These are phyloP conservation scores for Pichia gijzeniarum DNA, from an alignment of 805 yeast species.

Conservation along the genomic window DNA sequence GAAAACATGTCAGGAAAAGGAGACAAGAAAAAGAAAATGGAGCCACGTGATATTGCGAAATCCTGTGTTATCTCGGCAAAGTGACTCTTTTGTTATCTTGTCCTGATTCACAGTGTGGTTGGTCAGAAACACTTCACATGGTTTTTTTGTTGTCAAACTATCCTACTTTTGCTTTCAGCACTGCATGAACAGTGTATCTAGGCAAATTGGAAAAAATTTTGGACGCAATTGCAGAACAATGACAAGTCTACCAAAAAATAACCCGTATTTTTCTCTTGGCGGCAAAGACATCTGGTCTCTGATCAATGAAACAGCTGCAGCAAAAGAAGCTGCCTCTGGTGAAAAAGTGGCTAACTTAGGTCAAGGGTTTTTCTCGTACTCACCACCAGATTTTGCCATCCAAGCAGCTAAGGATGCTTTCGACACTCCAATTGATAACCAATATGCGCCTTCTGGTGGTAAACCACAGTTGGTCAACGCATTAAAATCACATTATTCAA, in stretches of 20 bases:
- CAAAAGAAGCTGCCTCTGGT: constrained; percentile 62
- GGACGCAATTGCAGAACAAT: constrained; percentile 2
- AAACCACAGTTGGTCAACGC: constrained; percentile 69
- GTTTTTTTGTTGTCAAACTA: no score
- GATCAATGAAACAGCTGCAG: constrained; percentile 92
- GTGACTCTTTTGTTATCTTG: background rate
- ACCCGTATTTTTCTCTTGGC: constrained; percentile 63
- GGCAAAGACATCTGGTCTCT: constrained; percentile 92
- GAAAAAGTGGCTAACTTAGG: constrained; percentile 83
- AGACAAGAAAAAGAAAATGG: no score
- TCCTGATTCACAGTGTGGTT: background rate
- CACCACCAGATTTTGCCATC: constrained; percentile 91
- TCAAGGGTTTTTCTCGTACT: constrained; percentile 94
- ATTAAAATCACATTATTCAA: constrained; percentile 63
- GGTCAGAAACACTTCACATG: no score
- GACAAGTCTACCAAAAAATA: constrained; percentile 38
- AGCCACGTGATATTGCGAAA: background rate
- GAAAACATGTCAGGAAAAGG: no score
- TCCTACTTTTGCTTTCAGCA: no score
- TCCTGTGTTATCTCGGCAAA: background rate
- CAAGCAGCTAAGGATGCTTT: constrained; percentile 75
- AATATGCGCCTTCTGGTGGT: constrained; percentile 89
- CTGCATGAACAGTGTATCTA: no score
- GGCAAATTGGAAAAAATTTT: no score
- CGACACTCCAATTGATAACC: constrained; percentile 70